Percentiles rank a stretch among this genome's conserved stretches.
phyloP scores from a whole-genome alignment of 139 green algal genomes.

The Desmodesmus armatus region DNA sequence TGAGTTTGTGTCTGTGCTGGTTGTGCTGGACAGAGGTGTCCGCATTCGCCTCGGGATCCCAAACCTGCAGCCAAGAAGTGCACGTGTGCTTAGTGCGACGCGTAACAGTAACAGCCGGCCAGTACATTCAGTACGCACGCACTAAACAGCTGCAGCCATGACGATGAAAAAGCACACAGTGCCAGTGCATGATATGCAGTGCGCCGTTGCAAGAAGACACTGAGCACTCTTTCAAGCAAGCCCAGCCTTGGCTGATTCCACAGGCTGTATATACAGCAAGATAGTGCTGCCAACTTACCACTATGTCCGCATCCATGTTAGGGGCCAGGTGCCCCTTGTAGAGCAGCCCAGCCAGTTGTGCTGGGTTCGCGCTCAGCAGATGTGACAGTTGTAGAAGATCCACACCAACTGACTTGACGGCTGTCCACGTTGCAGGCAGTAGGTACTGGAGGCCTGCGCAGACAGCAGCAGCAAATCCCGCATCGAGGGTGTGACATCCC shows the following conservation, averaged over 20 bases:
- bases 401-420: constrained; percentile 36
- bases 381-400: constrained; percentile 45
- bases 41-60: constrained; percentile 75
- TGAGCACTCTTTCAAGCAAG: too few species aligned
- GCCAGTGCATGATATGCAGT: neutral
- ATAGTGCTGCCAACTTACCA: constrained; percentile 73
- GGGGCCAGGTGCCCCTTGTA: constrained; percentile 78
- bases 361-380: constrained; percentile 72
- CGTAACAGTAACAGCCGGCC: neutral
- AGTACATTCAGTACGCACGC: neutral
- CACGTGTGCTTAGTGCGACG: too few species aligned
- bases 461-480: neutral
- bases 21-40: constrained; percentile 66
- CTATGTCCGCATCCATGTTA: constrained; percentile 90
- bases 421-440: constrained; percentile 88
- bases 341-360: constrained; percentile 69
- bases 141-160: neutral
- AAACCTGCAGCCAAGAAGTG: constrained; percentile 80
- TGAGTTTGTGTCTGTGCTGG: constrained; percentile 80
- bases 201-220: too few species aligned
- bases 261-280: too few species aligned
- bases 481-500: too few species aligned
- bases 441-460: constrained; percentile 83
- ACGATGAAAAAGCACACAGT: too few species aligned
- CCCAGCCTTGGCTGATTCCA: too few species aligned